These are phyloP conservation scores for Populus hybrid DNA, from an alignment of 441 rosid species.

Conservation along the genomic window DNA sequence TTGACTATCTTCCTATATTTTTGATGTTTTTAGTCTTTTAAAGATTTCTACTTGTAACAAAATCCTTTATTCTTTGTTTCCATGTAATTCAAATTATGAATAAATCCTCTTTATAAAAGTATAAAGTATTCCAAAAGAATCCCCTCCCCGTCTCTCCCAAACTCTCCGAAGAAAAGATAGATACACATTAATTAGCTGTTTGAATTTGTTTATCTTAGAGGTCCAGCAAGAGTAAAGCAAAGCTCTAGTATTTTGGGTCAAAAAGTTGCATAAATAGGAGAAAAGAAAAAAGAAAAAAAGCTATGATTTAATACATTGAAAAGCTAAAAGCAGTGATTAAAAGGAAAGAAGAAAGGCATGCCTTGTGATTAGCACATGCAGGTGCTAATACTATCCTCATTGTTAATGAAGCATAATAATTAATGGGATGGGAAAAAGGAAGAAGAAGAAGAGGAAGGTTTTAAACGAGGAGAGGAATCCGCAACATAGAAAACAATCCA, in stretches of 20 bases:
- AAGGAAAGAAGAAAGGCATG: background rate
- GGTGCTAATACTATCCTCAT: background rate
- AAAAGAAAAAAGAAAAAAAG: background rate
- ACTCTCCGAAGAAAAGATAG: background rate
- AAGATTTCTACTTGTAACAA: too few species aligned
- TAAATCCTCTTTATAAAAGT: too few species aligned
- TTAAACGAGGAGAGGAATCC: constrained; percentile 14
- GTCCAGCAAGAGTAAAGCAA: background rate
- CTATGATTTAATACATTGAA: constrained; percentile 10
- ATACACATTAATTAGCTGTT: background rate
- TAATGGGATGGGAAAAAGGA: background rate
- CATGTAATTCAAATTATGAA: too few species aligned
- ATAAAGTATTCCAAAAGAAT: background rate
- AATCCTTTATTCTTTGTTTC: too few species aligned
- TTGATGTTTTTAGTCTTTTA: too few species aligned
- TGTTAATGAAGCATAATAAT: constrained; percentile 8
- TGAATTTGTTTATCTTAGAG: too few species aligned
- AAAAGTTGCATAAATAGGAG: background rate
- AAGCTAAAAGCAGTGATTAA: constrained; percentile 3
- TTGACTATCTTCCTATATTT: too few species aligned
- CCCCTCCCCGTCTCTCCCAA: background rate
- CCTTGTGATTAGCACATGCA: constrained; percentile 8
- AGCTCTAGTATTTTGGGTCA: background rate
- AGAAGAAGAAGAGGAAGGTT: too few species aligned
- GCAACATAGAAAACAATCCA: constrained; percentile 3